These are phyloP conservation scores for Pyrenophora tritici-repentis DNA, from an alignment of 2,329 filamentous ascomycete genomes.

Conservation along the genomic window DNA sequence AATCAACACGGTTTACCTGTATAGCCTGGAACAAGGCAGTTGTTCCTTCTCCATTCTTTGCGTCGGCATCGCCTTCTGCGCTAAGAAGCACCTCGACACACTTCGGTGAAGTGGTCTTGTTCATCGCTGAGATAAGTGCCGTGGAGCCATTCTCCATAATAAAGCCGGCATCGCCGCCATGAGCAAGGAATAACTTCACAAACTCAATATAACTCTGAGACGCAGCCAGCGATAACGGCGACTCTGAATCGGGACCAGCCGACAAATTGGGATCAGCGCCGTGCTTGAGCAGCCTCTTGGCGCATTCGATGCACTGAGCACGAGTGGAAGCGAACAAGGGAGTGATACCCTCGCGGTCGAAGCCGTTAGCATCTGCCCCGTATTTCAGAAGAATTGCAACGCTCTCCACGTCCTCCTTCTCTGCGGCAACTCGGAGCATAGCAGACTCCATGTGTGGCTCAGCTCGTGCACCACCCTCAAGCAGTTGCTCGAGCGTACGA, in stretches of 20 bases:
- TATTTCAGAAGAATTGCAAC: slow-evolving; percentile 35
- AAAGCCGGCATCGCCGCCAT: slow-evolving; percentile 63
- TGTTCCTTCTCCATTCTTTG: slow-evolving; percentile 65
- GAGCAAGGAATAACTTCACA: slow-evolving; percentile 63
- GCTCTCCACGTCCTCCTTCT: slow-evolving; percentile 39
- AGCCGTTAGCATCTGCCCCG: slow-evolving; percentile 38
- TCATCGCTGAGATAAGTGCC: slow-evolving; percentile 64
- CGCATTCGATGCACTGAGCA: slow-evolving; percentile 47
- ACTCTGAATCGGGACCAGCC: slow-evolving; percentile 56
- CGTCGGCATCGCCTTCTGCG: slow-evolving; percentile 63
- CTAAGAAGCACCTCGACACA: slow-evolving; percentile 64
- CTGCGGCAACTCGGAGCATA: slow-evolving; percentile 38
- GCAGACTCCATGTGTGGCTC: slow-evolving; percentile 37
- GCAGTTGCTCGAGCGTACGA: slow-evolving; percentile 53
- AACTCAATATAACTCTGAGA: slow-evolving; percentile 61
- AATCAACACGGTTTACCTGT: slow-evolving; percentile 59
- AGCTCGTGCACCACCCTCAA: slow-evolving; percentile 39
- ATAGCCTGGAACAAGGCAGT: slow-evolving; percentile 69
- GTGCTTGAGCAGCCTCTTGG: slow-evolving; percentile 49
- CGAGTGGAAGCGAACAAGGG: slow-evolving; percentile 37
- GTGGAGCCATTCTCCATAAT: slow-evolving; percentile 64
- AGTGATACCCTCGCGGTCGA: slow-evolving; percentile 37
- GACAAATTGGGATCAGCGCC: slow-evolving; percentile 32
- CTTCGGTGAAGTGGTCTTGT: slow-evolving; percentile 59
- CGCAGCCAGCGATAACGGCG: slow-evolving; percentile 59